These are phyloP conservation scores for Opeltia flavorubescens DNA, from an alignment of 495 filamentous ascomycete genomes.

Conservation along the genomic window DNA sequence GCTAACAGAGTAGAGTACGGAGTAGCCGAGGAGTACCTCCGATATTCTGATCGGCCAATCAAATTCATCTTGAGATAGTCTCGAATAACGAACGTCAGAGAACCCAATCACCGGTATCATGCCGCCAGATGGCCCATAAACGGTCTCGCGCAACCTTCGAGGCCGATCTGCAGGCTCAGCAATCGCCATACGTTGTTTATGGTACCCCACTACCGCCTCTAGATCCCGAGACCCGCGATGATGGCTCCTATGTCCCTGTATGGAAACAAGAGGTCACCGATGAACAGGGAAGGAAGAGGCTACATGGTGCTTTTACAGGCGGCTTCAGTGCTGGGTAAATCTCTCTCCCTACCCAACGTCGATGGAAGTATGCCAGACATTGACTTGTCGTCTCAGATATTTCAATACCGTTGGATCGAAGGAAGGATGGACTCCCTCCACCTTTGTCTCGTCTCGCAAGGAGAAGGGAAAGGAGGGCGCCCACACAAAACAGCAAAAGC, in stretches of 20 bases:
- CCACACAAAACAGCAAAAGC: conserved; percentile 39
- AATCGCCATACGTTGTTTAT: conserved; percentile 69
- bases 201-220: conserved; percentile 76
- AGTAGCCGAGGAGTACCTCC: too few species aligned
- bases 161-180: conserved; percentile 54
- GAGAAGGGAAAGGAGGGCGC: conserved; percentile 57
- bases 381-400: conserved; percentile 45
- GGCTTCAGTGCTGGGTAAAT: conserved; percentile 88
- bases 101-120: neutral
- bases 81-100: neutral
- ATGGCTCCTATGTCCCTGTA: conserved; percentile 83
- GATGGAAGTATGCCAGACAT: conserved; percentile 4
- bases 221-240: conserved; percentile 67
- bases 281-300: conserved; percentile 76
- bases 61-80: too few species aligned
- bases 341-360: conserved; percentile 12
- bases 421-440: conserved; percentile 89
- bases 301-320: conserved; percentile 94
- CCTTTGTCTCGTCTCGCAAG: conserved; percentile 79
- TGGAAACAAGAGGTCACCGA: conserved; percentile 98
- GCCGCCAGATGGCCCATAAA: conserved; percentile 69
- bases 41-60: neutral
- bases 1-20: too few species aligned
- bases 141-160: conserved; percentile 65
- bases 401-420: conserved; percentile 97